Conservation (phyloP, 83 land plant species). For the Thuja plicata region DNA sequence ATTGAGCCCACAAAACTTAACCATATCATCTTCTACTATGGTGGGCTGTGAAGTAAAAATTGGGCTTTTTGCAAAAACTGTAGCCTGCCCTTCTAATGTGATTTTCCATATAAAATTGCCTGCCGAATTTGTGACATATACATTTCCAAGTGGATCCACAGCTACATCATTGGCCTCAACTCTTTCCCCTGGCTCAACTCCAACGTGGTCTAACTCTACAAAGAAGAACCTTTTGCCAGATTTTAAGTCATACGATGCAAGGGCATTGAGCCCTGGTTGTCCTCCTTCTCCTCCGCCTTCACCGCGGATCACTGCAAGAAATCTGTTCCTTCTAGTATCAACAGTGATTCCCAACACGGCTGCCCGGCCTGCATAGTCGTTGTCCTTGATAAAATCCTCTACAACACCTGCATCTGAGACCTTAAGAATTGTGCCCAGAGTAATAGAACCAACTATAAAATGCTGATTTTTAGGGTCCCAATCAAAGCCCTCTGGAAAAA, state of each 20-base stretch:
- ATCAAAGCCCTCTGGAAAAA: slow-evolving; percentile 62
- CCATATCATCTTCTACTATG: slow-evolving; percentile 13
- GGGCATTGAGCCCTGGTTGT: slow-evolving; percentile 36
- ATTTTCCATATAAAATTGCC: slow-evolving; percentile 68
- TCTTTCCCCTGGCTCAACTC: not conserved
- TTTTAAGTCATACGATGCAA: slow-evolving; percentile 79
- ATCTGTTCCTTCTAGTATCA: slow-evolving; percentile 54
- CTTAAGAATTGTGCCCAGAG: slow-evolving; percentile 26
- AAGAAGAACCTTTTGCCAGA: slow-evolving; percentile 26
- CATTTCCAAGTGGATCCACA: slow-evolving; percentile 61
- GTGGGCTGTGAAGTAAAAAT: slow-evolving; percentile 31
- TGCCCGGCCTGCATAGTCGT: slow-evolving; percentile 46
- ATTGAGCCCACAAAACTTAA: slow-evolving; percentile 39
- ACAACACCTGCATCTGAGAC: slow-evolving; percentile 57
- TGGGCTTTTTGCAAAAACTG: slow-evolving; percentile 44
- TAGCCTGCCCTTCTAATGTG: slow-evolving; percentile 41
- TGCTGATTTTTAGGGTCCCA: slow-evolving; percentile 65
- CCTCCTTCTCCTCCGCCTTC: slow-evolving; percentile 5
- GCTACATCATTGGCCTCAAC: slow-evolving; percentile 58
- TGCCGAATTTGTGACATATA: slow-evolving; percentile 64
- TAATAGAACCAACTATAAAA: slow-evolving; percentile 67
- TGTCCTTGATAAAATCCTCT: slow-evolving; percentile 51
- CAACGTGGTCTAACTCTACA: slow-evolving; percentile 20
- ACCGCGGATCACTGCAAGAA: slow-evolving; percentile 54
- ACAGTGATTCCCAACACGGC: slow-evolving; percentile 52